A percentile compares a stretch with the other conserved stretches of the same genome.
Evolutionary conservation across 2,329 filamentous ascomycete genomes (phyloP).

Genomic region (Ophiostoma pallidulum): DNA sequence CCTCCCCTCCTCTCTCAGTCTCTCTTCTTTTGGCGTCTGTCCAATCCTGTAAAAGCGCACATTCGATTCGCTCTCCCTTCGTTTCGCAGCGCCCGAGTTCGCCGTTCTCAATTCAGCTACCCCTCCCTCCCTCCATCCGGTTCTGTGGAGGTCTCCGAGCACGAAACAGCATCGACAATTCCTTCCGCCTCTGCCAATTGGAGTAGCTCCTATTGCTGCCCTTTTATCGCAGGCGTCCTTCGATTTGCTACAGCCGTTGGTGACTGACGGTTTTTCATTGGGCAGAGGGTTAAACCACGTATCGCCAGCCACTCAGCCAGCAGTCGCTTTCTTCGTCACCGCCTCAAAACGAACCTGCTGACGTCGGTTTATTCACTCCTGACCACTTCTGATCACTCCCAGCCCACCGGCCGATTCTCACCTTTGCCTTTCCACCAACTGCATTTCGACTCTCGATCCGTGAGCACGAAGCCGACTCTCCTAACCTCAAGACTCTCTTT

Average conservation of each 20-base stretch:
- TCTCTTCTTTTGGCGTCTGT: background rate
- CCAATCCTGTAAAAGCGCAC: too few species aligned
- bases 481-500: background rate
- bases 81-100: too few species aligned
- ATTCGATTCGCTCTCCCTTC: background rate
- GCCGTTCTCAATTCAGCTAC: too few species aligned
- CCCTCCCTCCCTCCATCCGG: background rate
- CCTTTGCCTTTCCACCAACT: background rate
- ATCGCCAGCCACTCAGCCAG: background rate
- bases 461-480: background rate
- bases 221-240: too few species aligned
- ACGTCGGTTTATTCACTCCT: background rate
- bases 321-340: background rate
- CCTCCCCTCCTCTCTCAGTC: background rate
- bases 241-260: conserved; percentile 9
- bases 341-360: background rate
- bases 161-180: background rate
- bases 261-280: conserved; percentile 5
- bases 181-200: too few species aligned
- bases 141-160: background rate
- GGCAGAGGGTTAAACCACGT: conserved; percentile 3
- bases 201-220: too few species aligned
- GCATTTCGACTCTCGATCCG: background rate
- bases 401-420: background rate
- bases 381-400: background rate